Percentiles rank a stretch among this genome's conserved stretches.
Evolutionary conservation across 2,329 filamentous ascomycete genomes (phyloP).

Genomic region (Pseudogymnoascus sp.): DNA sequence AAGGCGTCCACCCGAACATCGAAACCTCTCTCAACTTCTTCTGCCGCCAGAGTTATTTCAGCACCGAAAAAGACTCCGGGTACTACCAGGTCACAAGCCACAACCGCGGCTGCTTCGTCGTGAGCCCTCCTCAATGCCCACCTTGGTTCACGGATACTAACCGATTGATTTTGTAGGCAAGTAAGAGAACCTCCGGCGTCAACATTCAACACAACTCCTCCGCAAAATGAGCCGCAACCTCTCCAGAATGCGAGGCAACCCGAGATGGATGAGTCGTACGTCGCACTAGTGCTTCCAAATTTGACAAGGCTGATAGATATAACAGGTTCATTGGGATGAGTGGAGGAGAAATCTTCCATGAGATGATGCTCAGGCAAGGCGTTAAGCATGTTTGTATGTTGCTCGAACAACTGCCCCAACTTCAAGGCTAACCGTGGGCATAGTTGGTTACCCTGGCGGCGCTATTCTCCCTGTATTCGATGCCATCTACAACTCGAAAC

Average conservation of each 20-base stretch:
- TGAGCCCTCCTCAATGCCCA: conserved; percentile 35
- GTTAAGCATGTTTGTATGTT: conserved; percentile 88
- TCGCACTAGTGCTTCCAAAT: conserved; percentile 5
- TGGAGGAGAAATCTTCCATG: conserved; percentile 94
- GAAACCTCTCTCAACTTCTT: conserved; percentile 37
- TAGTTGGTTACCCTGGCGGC: conserved; percentile 85
- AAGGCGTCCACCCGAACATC: conserved; percentile 20
- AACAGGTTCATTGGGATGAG: conserved; percentile 83
- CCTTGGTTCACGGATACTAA: not conserved
- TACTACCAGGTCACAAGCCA: conserved; percentile 41
- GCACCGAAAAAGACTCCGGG: conserved; percentile 32
- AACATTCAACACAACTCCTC: conserved; percentile 44
- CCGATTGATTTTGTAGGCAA: conserved; percentile 36
- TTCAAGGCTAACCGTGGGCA: not conserved
- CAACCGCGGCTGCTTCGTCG: conserved; percentile 43
- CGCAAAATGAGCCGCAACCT: conserved; percentile 57
- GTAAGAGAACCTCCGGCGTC: conserved; percentile 55
- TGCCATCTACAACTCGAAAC: conserved; percentile 95
- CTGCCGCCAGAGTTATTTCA: conserved; percentile 27
- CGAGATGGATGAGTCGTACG: conserved; percentile 73
- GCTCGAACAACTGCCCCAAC: not conserved
- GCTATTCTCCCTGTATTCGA: conserved; percentile 97
- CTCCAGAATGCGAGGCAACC: conserved; percentile 51
- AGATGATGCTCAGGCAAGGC: conserved; percentile 92
- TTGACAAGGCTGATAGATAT: conserved; percentile 9